Base-by-base conservation (phyloP, 2,329 filamentous ascomycete species). In the Aureobasidium pullulans region DNA sequence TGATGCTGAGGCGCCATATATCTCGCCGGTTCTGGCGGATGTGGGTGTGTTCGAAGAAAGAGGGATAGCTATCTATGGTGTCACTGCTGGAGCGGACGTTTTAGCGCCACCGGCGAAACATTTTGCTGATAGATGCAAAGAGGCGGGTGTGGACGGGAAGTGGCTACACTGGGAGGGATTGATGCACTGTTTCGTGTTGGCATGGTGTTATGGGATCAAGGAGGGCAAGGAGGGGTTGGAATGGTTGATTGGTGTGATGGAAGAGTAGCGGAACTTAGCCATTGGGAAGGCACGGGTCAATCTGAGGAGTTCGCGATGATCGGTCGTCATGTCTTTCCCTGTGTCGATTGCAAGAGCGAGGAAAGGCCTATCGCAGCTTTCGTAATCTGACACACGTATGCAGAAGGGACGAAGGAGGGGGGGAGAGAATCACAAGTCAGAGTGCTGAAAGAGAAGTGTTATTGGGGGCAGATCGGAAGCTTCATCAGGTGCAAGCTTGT, bases 161-260 rank as follows among this genome's bases (percentile, higher is more conserved):
- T 84, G 82, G 83, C 63, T 85, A 42, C 72, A 81, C 9, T 85
- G 82, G 82, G 76, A 81, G 16, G 77, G 77, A 16, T 79, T 84
- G 69, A 84, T 85, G 79, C 82, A 85, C 67, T 82, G 79, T 61
- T 84, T 84, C 56, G 75, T 79, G 1, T 67, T 84, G 37, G 76
- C 78, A 1, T 77, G 75, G 47, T 69, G 72, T 1, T 83, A 79
- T 62, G 73, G 70, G 0, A 39, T 83, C 29, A 69, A 66, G 4
- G 81, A 84, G 63, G 75, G 77, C 2, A 74, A 70, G 32, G 69
- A 78, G 61, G 76, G 68, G 0, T 70, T 77, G 32, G 70, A 76
- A 1, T 82, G 79, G 76, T 69, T 79, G 0, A 57, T 78, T 0
- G 70, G 76, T 29, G 66, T 72, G 0, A 54, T 75, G 32, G 49